A percentile compares a stretch with the other conserved stretches of the same genome.
phyloP scores from a whole-genome alignment of 139 green algal genomes.

The Chlorella sp. region DNA sequence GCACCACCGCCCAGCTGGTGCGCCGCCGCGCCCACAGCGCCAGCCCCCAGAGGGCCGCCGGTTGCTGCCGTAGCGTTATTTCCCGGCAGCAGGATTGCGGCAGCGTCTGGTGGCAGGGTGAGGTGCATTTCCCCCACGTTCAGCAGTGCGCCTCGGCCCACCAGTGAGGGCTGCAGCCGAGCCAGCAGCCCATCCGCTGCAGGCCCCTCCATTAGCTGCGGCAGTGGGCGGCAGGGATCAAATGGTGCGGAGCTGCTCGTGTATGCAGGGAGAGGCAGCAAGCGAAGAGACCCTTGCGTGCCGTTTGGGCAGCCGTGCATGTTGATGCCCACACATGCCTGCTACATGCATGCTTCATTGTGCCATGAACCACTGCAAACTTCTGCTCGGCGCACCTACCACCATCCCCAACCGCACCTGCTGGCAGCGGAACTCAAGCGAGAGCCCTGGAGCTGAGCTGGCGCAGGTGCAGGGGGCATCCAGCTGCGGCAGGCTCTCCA shows the following conservation, averaged over 20 bases:
- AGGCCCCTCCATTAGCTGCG: background rate
- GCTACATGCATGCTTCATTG: too few relatives aligned
- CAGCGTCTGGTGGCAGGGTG: background rate
- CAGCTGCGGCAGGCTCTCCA: background rate
- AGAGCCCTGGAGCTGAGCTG: background rate
- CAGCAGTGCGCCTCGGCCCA: background rate
- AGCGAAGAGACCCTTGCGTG: too few relatives aligned
- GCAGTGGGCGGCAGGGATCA: too few relatives aligned
- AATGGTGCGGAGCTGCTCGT: too few relatives aligned
- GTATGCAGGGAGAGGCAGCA: too few relatives aligned
- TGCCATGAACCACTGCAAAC: too few relatives aligned
- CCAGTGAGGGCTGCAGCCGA: constrained; percentile 29
- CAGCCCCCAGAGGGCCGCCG: background rate
- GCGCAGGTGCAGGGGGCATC: constrained; percentile 13
- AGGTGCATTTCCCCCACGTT: constrained; percentile 15
- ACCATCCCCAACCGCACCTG: background rate
- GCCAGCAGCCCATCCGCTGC: background rate
- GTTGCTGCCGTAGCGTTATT: background rate
- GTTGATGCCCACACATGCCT: too few relatives aligned
- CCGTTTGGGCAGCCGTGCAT: too few relatives aligned
- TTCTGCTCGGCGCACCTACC: too few relatives aligned
- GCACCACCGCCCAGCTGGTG: background rate
- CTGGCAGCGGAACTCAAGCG: constrained; percentile 12
- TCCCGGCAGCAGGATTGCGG: background rate
- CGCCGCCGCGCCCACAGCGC: background rate